Evolutionary conservation across 257 asterid species (phyloP), one percentile per base, ranked within the genome.

Genomic region (Capsicum chinense): DNA sequence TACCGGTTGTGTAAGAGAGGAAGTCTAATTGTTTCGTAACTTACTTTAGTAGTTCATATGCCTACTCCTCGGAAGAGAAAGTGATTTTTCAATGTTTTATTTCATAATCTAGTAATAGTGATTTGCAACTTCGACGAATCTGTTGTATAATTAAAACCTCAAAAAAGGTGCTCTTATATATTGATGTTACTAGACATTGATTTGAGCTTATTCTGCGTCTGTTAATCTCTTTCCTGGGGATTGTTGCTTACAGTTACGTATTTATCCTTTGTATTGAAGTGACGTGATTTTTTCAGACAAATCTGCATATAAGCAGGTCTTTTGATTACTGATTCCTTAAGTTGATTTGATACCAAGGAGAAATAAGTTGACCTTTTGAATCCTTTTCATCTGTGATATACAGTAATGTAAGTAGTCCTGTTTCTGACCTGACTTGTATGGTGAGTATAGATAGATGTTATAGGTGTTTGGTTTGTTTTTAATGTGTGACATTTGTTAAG

Each of bases 141-240:
- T 62, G 9, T 19, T 19, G 14, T 62, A 9, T 26, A 3, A 21
- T 62, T 62, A 9, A 62, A 62, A 8, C 68, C 37, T 8, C 19
- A n/a, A 21, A 47, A 47, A 5, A 17, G 8, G 7, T 19, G 11
- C 5, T 73, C 42, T 11, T 73, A 73, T 19, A 19, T 48, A 19
- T 73, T 73, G 42, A 59, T 48, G 2, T 73, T 73, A 19, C 42
- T 73, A 73, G 68, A 73, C 48, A 42, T 73, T 73, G 42, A 73
- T 73, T 73, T 73, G 80, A 73, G 12, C 59, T 48, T 71, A 17
- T 37, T n/a, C 39, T 71, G 79, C 5, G n/a, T 47, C 47, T n/a
- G 42, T n/a, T 47, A 47, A 17, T 70, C 39, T 71, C 5, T 47
- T 0, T 3, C 39, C n/a, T 5, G 0, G 16, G 58, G 58, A 48